Base-by-base conservation (phyloP, 2,329 filamentous ascomycete species). In the Colletotrichum lini region DNA sequence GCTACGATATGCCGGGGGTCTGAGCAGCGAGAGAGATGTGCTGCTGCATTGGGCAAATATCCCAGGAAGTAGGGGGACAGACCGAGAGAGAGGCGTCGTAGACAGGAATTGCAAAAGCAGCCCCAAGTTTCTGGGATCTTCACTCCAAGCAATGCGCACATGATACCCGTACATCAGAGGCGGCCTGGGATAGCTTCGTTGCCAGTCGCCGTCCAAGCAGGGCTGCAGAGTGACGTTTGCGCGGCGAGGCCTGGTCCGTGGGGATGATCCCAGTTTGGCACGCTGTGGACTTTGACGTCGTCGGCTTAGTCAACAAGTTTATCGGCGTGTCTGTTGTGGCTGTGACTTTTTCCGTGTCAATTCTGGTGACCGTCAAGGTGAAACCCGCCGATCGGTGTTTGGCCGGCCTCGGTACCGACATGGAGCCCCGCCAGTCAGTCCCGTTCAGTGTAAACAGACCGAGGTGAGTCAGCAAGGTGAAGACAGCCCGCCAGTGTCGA, bases 211-310 rank as follows among this genome's bases (percentile, higher is more conserved):
- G 50, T 50, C 1, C 23, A 58, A 58, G 53, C 69, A 72, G 59
- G 69, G 69, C 69, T 72, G 65, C 69, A 69, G 47, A 47, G 69
- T 72, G 69, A 72, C 69, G 69, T 72, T 59, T 50, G n/a, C 40
- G n/a, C 47, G 54, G 47, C 64, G 30, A 44, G 53, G 26, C n/a
- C 40, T 10, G 9, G 18, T 30, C 30, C 8, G 40, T 59, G 40
- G 69, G 69, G 53, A 59, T 54, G 58, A 65, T 59, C 69, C 49
- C 15, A 53, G 61, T 57, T 42, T 35, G 21, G 53, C 23, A 42
- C 30, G 30, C 30, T 2, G 30, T 44, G 21, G 13, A 38, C 23
- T 38, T 63, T 65, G 66, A 52, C 42, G 52, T 71, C 38, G 45
- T 50, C 47, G n/a, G 64, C 68, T 71, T 68, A 71, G 47, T 68